phyloP scores from a whole-genome alignment of 2,329 filamentous ascomycete species.

The Pseudogymnoascus sp. region DNA sequence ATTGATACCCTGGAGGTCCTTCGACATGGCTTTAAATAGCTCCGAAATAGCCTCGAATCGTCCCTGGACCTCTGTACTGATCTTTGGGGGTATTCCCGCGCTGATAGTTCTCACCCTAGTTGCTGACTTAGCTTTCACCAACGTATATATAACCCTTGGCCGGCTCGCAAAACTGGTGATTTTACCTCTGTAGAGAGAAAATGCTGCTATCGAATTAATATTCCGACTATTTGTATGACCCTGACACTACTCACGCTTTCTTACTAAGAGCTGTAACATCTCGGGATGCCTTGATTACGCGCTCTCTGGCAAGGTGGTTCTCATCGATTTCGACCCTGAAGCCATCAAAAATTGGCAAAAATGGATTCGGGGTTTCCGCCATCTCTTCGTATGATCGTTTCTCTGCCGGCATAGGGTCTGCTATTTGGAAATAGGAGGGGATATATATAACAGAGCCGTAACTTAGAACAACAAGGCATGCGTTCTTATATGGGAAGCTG shows the following conservation, averaged over 20 bases:
- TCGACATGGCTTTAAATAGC: constrained; percentile 58
- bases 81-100: constrained; percentile 55
- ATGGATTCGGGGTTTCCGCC: constrained; percentile 27
- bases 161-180: background rate
- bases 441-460: background rate
- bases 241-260: constrained; percentile 66
- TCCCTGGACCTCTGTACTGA: constrained; percentile 60
- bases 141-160: background rate
- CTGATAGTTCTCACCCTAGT: constrained; percentile 55
- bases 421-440: background rate
- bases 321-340: constrained; percentile 87
- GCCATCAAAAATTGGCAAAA: constrained; percentile 70
- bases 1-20: constrained; percentile 71
- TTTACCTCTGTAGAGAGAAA: constrained; percentile 74
- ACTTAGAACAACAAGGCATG: background rate
- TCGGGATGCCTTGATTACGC: constrained; percentile 80
- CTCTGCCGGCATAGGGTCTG: background rate
- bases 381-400: constrained; percentile 7
- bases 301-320: constrained; percentile 86
- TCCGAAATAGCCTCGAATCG: constrained; percentile 63
- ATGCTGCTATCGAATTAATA: constrained; percentile 46
- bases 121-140: background rate
- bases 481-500: background rate
- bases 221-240: constrained; percentile 8
- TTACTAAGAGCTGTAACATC: constrained; percentile 93